Percentiles rank a stretch among this genome's conserved stretches.
phyloP scores from a whole-genome alignment of 2,329 filamentous ascomycete species.

The Diaporthe capsici region DNA sequence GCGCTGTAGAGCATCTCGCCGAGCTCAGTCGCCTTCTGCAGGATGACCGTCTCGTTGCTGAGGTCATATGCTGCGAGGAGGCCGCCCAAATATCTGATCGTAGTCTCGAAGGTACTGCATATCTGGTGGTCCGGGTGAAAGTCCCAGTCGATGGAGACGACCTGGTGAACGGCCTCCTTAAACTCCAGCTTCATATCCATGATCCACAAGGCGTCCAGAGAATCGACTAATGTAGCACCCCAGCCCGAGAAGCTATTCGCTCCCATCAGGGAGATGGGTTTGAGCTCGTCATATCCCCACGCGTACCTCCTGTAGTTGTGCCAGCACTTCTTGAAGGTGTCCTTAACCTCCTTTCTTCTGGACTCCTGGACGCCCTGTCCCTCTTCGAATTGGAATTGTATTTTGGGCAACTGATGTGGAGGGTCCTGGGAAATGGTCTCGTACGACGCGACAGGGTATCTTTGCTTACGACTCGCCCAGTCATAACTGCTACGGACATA shows the following conservation, averaged over 20 bases:
- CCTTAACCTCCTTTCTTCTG: constrained; percentile 55
- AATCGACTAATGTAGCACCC: constrained; percentile 72
- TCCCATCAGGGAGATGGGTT: constrained; percentile 62
- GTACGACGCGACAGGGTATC: constrained; percentile 44
- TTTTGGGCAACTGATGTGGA: constrained; percentile 55
- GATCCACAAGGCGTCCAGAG: constrained; percentile 71
- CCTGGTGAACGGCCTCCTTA: constrained; percentile 61
- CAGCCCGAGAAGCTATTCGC: constrained; percentile 67
- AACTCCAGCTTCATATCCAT: constrained; percentile 72
- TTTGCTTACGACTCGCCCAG: constrained; percentile 47
- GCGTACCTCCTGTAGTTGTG: constrained; percentile 67
- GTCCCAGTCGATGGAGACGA: constrained; percentile 69
- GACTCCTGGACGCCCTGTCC: constrained; percentile 49
- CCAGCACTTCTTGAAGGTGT: constrained; percentile 62
- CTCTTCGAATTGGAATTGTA: constrained; percentile 55
- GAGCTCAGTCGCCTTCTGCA: constrained; percentile 66
- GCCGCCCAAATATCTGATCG: constrained; percentile 68
- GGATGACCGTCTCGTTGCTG: constrained; percentile 60
- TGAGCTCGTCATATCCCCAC: constrained; percentile 70
- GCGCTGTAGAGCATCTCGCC: constrained; percentile 67
- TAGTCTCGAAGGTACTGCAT: constrained; percentile 75
- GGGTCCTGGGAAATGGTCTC: constrained; percentile 52
- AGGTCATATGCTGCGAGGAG: constrained; percentile 67
- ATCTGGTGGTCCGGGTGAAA: constrained; percentile 52
- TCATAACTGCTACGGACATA: constrained; percentile 49